Conservation (phyloP, 164 flowering plant species). For the Tetrastigma voinierianum region DNA sequence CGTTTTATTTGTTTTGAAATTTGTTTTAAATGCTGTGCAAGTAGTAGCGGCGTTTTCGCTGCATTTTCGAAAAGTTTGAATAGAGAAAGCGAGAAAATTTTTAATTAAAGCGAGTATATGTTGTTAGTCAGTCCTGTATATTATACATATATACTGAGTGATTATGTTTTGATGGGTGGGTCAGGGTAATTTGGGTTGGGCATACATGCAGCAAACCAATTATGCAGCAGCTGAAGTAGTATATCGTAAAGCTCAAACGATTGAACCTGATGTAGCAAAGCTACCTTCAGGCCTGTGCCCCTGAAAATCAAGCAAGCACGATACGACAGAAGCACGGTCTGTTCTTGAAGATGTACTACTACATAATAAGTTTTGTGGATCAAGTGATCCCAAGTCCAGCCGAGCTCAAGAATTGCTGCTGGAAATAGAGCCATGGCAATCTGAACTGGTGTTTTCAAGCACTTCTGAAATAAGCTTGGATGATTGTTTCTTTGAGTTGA, state of each 20-base stretch:
- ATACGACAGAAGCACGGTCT: conserved; percentile 32
- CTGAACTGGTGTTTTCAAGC: not conserved
- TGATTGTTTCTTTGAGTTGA: conserved; percentile 47
- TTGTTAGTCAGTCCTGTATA: no score
- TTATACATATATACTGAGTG: no score
- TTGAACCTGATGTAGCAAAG: conserved; percentile 71
- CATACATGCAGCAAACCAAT: conserved; percentile 52
- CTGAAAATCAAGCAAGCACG: conserved; percentile 47
- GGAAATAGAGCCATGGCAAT: conserved; percentile 31
- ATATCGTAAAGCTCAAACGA: conserved; percentile 50
- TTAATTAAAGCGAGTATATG: no score
- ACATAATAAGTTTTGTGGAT: conserved; percentile 29
- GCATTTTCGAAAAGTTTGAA: no score
- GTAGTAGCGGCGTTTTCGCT: no score
- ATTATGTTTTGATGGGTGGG: no score
- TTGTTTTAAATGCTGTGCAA: no score
- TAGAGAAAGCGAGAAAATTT: no score
- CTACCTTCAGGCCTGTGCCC: conserved; percentile 55
- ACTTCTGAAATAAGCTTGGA: conserved; percentile 27
- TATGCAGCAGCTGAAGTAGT: conserved; percentile 48
- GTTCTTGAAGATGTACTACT: conserved; percentile 38
- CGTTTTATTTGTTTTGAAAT: no score
- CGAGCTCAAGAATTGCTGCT: conserved; percentile 37
- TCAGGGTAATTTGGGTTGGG: conserved; percentile 68
- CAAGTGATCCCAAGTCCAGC: conserved; percentile 34